Conservation (phyloP, 2,329 filamentous ascomycete genomes). For the Aspergillus costaricaensis region DNA sequence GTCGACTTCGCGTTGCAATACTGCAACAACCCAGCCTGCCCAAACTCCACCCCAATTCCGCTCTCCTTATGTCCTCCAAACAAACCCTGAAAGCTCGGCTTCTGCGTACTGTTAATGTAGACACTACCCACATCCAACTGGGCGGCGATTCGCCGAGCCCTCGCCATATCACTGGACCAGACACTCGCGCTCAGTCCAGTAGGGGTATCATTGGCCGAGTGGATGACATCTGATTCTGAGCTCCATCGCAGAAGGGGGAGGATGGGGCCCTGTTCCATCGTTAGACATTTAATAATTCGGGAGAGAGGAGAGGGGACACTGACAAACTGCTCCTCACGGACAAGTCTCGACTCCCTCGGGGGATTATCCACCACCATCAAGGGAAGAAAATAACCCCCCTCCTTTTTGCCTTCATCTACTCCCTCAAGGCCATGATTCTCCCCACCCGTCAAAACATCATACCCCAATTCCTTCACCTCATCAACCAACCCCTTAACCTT, state of each 20-base stretch:
- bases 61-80: not conserved
- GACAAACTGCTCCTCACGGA: not conserved
- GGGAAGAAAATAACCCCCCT: not conserved
- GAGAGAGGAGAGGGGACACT: not conserved
- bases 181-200: not conserved
- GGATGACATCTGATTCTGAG: not conserved
- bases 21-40: not conserved
- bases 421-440: not conserved
- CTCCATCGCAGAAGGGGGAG: not conserved
- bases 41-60: not conserved
- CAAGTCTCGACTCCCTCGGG: not conserved
- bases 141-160: not conserved
- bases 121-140: not conserved
- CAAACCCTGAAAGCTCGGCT: not conserved
- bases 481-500: not conserved
- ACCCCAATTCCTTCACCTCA: not conserved
- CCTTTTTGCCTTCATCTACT: not conserved
- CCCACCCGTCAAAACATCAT: not conserved
- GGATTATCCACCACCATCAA: not conserved
- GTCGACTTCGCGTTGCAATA: too few relatives aligned
- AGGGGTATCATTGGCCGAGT: not conserved
- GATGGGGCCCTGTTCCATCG: not conserved
- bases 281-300: not conserved
- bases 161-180: not conserved
- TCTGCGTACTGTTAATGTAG: not conserved